Conservation (phyloP, 495 filamentous ascomycete genomes). For the Venustampulla echinocandica region DNA sequence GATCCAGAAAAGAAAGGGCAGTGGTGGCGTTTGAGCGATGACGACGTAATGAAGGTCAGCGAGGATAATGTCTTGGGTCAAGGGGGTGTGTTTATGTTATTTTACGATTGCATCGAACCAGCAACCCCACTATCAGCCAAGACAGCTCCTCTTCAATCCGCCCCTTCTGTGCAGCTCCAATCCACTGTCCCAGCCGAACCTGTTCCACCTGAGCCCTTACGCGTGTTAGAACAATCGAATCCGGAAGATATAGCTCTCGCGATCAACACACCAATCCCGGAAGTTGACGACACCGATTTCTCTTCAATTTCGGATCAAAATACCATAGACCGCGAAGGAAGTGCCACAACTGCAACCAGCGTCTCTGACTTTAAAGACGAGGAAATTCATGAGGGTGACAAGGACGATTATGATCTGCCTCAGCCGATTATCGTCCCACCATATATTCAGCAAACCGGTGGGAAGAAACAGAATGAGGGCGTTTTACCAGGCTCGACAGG, state of each 20-base stretch:
- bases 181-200: too few species aligned
- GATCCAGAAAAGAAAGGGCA: constrained; percentile 29
- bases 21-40: constrained; percentile 86
- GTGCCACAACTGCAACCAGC: constrained; percentile 11
- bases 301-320: constrained; percentile 10
- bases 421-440: constrained; percentile 16
- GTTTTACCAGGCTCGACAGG: constrained; percentile 6
- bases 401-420: constrained; percentile 13
- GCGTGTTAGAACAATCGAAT: neutral
- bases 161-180: too few species aligned
- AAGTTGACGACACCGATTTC: constrained; percentile 15
- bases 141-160: neutral
- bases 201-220: too few species aligned
- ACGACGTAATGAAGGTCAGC: constrained; percentile 63
- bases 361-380: constrained; percentile 20
- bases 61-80: constrained; percentile 68
- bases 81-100: constrained; percentile 91
- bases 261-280: constrained; percentile 16
- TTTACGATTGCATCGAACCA: constrained; percentile 66
- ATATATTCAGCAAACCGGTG: constrained; percentile 13
- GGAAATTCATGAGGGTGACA: neutral
- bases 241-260: constrained; percentile 1
- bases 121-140: neutral
- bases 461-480: constrained; percentile 3
- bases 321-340: constrained; percentile 12